Base-by-base conservation (phyloP, 2,329 filamentous ascomycete genomes). In the Westerdykella aurantiaca region DNA sequence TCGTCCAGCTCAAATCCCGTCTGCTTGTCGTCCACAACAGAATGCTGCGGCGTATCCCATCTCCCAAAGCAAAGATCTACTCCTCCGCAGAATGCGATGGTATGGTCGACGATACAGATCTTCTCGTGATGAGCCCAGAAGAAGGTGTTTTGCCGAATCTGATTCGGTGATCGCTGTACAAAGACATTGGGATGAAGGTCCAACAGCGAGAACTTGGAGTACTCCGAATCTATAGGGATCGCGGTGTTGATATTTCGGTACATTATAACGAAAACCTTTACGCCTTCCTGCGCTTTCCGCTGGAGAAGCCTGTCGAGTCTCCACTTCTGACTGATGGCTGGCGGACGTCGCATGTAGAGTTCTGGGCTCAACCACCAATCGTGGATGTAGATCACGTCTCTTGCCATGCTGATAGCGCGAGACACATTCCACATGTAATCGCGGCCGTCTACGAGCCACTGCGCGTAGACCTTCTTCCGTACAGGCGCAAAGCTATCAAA, bases 401-500 rank as follows among this genome's bases (percentile, higher is more conserved):
- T 88, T 7, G 93, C 93, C 82, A 96, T 95, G 63, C 88, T 93
- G 58, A 98, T 94, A 11, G 93, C 93, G 51, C 91, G 81, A 10
- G 91, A 97, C 6, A 97, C 89, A 64, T 96, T 95, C 93, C 93
- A 98, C 91, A 97, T 97, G 73, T 97, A 94, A 65, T 98, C 93
- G 54, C 93, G 82, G 13, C 88, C 93, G 68, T 98, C 93, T 0
- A 98, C 91, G 7, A 98, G 79, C 90, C 91, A 97, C 61, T 96
- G 89, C 2, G 90, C 89, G 69, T 91, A 93, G 22, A 93, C 89
- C 35, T 85, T 85, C 38, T 81, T 82, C 47, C 93, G 81, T 1
- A 97, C 85, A 0, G 93, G 93, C 0, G 93, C 90, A 69, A 94
- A 98, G 66, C 91, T 96, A 56, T 85, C 85, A 63, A 96, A 97